Base-by-base conservation (phyloP, 1,284 basidiomycete species). In the Ustilago vetiveriae region DNA sequence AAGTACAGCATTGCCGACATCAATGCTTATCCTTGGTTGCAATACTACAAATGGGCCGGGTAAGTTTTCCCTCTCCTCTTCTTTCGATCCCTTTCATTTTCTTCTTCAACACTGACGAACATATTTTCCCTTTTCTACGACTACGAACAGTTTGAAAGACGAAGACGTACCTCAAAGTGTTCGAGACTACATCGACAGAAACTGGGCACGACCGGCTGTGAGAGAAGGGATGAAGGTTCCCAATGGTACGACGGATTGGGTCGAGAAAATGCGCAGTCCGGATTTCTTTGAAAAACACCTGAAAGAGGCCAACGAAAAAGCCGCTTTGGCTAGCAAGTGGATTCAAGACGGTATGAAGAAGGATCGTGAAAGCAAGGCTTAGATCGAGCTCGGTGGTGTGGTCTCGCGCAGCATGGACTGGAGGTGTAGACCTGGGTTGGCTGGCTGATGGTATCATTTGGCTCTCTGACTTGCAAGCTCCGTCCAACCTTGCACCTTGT, bases 1-100 rank as follows among this genome's bases (percentile, higher is more conserved):
- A 75, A 75, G 48, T 74, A 72, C 52, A 56, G 55, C 22, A 65
- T 77, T 21, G 72, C 72, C 36, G 75, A 76, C 39, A 71, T 71
- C 23, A 75, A 75, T 45, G 73, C 64, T 9, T 77, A 64, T 30
- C 63, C 70, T 10, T 77, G 75, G 73, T 43, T 69, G n/a, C 56
- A 65, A 33, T 60, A 59, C 29, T 60, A 62, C 45, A 68, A 65
- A 24, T 62, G 56, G 62, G 62, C 66, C 1, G 62, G 27, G 27
- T 29, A 13, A 29, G 27, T 29, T 29, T 6, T 6, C 6, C 27
- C 27, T 6, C 13, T 7, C 27, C 27, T 6, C 27, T 13, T 7
- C 13, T 6, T 29, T 13, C 13, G 13, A 7, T 13, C 27, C 13
- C 7, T 13, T 6, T 13, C 27, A 6, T 29, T 29, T 29, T 6